Percentiles rank a stretch among this genome's conserved stretches.
Conservation (phyloP, 164 flowering plant species). For the Vitis rotundifolia region DNA sequence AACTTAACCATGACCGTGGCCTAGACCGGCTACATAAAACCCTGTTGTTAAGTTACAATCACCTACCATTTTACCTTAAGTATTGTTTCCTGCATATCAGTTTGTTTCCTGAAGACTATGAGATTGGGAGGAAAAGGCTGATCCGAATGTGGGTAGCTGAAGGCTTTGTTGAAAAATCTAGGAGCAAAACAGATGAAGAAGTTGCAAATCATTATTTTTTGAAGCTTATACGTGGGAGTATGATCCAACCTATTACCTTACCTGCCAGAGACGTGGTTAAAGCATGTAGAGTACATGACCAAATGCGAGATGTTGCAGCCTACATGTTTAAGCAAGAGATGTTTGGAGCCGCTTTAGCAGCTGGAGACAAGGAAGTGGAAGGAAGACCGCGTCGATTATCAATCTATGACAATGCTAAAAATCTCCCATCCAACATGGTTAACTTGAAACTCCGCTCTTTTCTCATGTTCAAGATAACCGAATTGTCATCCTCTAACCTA, state of each 20-base stretch:
- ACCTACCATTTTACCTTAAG: constrained; percentile 9
- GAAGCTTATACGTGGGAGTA: constrained; percentile 7
- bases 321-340: constrained; percentile 11
- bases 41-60: constrained; percentile 11
- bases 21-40: constrained; percentile 3
- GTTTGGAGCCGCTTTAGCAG: neutral
- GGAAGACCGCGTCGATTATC: too few relatives aligned
- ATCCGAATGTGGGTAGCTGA: constrained; percentile 15
- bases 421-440: constrained; percentile 2
- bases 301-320: constrained; percentile 7
- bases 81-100: constrained; percentile 7
- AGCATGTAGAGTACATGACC: constrained; percentile 10
- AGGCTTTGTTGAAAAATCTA: constrained; percentile 2
- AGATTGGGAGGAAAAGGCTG: constrained; percentile 11
- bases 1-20: constrained; percentile 6
- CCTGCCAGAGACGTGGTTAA: constrained; percentile 11
- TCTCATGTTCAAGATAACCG: constrained; percentile 8
- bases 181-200: constrained; percentile 5
- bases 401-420: neutral
- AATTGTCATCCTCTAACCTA: constrained; percentile 9
- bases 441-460: constrained; percentile 7
- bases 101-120: constrained; percentile 7
- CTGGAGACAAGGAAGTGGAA: too few relatives aligned
- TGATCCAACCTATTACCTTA: constrained; percentile 8
- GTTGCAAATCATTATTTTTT: constrained; percentile 8